Percentiles rank a stretch among this genome's conserved stretches.
Conservation (phyloP, 1,284 basidiomycete genomes). For the Neonothopanus nambi region DNA sequence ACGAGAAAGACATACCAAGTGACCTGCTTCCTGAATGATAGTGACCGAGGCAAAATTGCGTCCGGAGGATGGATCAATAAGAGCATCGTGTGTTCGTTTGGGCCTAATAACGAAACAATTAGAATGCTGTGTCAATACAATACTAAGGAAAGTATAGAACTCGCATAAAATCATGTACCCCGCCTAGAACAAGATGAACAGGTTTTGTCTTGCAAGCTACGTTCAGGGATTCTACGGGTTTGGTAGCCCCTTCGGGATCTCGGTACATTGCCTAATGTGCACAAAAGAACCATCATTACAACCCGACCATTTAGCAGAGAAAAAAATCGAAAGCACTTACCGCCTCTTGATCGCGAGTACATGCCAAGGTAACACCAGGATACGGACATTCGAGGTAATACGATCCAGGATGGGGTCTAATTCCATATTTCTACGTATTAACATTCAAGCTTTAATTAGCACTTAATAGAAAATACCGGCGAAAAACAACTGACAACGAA, state of each 20-base stretch:
- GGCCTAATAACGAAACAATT: slow-evolving; percentile 32
- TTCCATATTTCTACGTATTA: slow-evolving; percentile 41
- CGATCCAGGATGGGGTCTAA: slow-evolving; percentile 37
- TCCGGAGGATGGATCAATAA: slow-evolving; percentile 44
- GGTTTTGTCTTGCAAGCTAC: slow-evolving; percentile 39
- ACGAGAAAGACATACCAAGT: slow-evolving; percentile 39
- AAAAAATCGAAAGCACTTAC: slow-evolving; percentile 32
- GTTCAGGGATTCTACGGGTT: slow-evolving; percentile 46
- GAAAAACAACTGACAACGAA: slow-evolving; percentile 44
- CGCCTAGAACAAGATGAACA: slow-evolving; percentile 51
- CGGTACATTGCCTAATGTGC: slow-evolving; percentile 46
- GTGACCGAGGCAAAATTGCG: slow-evolving; percentile 41
- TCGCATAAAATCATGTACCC: slow-evolving; percentile 50
- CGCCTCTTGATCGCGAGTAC: slow-evolving; percentile 56
- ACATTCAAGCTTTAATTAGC: neutral
- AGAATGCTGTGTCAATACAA: slow-evolving; percentile 9
- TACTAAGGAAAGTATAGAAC: slow-evolving; percentile 18
- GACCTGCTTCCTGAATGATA: slow-evolving; percentile 43
- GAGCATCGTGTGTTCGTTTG: slow-evolving; percentile 42
- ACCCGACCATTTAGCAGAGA: neutral
- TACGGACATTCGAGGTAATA: slow-evolving; percentile 32
- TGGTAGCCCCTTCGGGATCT: slow-evolving; percentile 49
- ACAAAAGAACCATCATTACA: neutral
- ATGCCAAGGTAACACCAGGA: slow-evolving; percentile 47
- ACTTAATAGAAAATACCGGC: too few relatives aligned